These are phyloP conservation scores for Hypoxylon cercidicola DNA, from an alignment of 495 filamentous ascomycete species.

Conservation along the genomic window DNA sequence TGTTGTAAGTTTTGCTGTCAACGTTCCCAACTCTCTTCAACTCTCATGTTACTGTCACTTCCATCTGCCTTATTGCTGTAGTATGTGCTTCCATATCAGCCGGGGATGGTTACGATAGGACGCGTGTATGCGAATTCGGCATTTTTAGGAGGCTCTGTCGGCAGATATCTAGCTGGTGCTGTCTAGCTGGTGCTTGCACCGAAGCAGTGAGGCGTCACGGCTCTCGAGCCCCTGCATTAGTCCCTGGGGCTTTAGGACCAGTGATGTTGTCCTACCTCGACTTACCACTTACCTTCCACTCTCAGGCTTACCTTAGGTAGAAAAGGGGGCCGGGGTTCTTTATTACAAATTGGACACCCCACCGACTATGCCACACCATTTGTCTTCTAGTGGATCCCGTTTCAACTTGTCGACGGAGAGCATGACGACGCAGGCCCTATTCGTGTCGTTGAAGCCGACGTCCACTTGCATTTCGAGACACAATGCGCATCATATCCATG, in stretches of 20 bases:
- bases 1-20: no score
- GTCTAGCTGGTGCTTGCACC: neutral
- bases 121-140: constrained; percentile 7
- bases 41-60: no score
- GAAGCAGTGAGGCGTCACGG: constrained; percentile 20
- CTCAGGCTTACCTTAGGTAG: no score
- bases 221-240: constrained; percentile 38
- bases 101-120: neutral
- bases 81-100: neutral
- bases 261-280: constrained; percentile 14
- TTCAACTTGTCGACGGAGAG: constrained; percentile 33
- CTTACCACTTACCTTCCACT: no score
- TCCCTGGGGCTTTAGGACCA: constrained; percentile 26
- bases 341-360: constrained; percentile 15
- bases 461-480: constrained; percentile 34
- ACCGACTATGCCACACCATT: constrained; percentile 36
- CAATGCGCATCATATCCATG: constrained; percentile 35
- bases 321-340: constrained; percentile 16
- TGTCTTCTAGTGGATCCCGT: constrained; percentile 39
- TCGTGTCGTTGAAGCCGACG: constrained; percentile 23
- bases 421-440: constrained; percentile 40
- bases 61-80: constrained; percentile 5
- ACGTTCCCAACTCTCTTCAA: no score
- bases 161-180: constrained; percentile 1
- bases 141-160: constrained; percentile 11